A percentile compares a stretch with the other conserved stretches of the same genome.
These are phyloP conservation scores for Teunomyces lycoperdinae DNA, from an alignment of 805 yeast genomes.

Conservation along the genomic window DNA sequence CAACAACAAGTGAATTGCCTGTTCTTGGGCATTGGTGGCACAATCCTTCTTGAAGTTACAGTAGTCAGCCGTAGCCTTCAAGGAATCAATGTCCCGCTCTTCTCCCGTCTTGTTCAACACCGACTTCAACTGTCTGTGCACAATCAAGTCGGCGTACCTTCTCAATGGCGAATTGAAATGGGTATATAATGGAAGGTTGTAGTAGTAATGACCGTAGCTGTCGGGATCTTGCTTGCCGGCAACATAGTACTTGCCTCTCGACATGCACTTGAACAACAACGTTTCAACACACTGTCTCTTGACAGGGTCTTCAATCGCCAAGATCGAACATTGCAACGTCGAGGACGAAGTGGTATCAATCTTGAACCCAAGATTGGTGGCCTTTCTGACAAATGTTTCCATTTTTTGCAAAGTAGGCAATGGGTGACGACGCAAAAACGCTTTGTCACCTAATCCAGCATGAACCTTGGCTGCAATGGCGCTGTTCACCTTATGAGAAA, in stretches of 20 bases:
- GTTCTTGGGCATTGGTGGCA: conserved; percentile 90
- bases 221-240: conserved; percentile 87
- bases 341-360: conserved; percentile 76
- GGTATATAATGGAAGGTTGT: conserved; percentile 81
- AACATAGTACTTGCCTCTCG: conserved; percentile 81
- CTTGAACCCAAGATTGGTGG: conserved; percentile 60
- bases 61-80: conserved; percentile 83
- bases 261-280: conserved; percentile 74
- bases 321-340: conserved; percentile 67
- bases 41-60: conserved; percentile 96
- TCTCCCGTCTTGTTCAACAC: conserved; percentile 46
- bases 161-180: conserved; percentile 92
- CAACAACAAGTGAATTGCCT: conserved; percentile 81
- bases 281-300: conserved; percentile 76
- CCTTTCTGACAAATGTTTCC: conserved; percentile 72
- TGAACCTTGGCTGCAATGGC: conserved; percentile 81
- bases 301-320: conserved; percentile 57
- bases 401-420: conserved; percentile 80
- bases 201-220: conserved; percentile 72
- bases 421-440: conserved; percentile 84
- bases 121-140: conserved; percentile 84
- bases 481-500: conserved; percentile 74
- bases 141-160: conserved; percentile 88
- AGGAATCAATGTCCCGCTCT: conserved; percentile 55
- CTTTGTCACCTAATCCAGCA: conserved; percentile 71